phyloP scores from a whole-genome alignment of 257 asterid genomes.

The Solanum okadae region DNA sequence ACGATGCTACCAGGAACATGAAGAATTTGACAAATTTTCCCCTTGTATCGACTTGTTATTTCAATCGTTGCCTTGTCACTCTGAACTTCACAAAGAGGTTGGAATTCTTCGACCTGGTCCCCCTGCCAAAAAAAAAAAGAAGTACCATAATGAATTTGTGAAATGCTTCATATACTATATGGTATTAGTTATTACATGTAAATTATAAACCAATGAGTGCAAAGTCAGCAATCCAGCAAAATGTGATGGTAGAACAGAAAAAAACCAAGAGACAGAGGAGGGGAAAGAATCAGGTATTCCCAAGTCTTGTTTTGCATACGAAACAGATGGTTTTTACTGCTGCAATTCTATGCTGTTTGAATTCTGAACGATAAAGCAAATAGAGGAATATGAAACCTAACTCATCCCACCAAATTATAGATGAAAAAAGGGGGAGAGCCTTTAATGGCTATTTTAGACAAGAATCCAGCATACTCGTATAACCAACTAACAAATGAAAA shows the following conservation, averaged over 20 bases:
- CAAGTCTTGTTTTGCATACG: neutral
- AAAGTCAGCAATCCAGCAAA: neutral
- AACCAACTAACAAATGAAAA: neutral
- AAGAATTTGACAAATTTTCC: conserved; percentile 56
- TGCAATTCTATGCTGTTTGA: neutral
- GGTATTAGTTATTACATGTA: neutral
- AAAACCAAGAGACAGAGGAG: neutral
- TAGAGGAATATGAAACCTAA: neutral
- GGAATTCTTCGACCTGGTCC: conserved; percentile 85
- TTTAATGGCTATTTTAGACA: neutral
- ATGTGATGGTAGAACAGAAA: neutral
- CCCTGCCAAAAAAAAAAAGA: conserved; percentile 39
- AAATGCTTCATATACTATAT: neutral
- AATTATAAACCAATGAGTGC: neutral
- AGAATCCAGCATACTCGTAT: neutral
- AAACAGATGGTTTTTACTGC: neutral
- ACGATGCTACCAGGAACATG: conserved; percentile 82
- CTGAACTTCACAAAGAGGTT: conserved; percentile 97
- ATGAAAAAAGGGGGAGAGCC: neutral
- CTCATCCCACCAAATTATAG: neutral
- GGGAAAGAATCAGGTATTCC: neutral
- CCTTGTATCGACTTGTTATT: conserved; percentile 92
- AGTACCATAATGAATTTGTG: neutral
- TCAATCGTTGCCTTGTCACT: conserved; percentile 98
- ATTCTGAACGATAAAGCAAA: neutral